Evolutionary conservation across 257 asterid species (phyloP), one percentile per base, ranked within the genome.

Genomic region (Parsonsia alboflavescens): DNA sequence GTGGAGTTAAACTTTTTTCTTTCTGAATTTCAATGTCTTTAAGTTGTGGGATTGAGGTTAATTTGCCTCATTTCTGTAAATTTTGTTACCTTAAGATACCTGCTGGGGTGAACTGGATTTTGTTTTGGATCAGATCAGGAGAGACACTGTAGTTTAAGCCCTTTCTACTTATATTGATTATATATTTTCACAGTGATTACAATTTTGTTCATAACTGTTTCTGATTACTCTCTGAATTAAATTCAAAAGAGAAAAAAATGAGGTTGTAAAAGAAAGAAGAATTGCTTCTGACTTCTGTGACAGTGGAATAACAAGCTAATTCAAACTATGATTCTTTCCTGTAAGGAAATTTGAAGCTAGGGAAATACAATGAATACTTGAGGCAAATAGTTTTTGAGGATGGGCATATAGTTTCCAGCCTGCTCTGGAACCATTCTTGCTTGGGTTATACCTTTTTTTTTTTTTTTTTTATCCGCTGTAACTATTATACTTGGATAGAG

Each of bases 21-120:
- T 56, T 68, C 9, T 68, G n/a, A 15, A 21, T 64, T 53, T 64
- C 16, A 50, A n/a, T 26, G 42, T 28, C 17, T 4, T 26, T 33
- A 59, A n/a, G 10, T 39, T 63, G 53, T 58, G 30, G 77, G 73
- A 30, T 63, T 72, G 49, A 42, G 73, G 16, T 36, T 42, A 7
- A 22, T 9, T n/a, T 33, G 2, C 3, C 39, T 33, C 39, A 33
- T 33, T 3, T 24, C 10, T 50, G 19, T 49, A 65, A 39, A 62
- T 30, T 36, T 70, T 46, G 54, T 45, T 33, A 66, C 53, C 30
- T 45, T 64, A 68, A 30, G 53, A 52, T 57, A 44, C 45, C 45
- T 41, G 44, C 41, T 30, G 19, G 54, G 73, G n/a, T 54, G 81
- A 77, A 64, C 76, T 64, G 26, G 62, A 56, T 10, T 54, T 64